A percentile compares a stretch with the other conserved stretches of the same genome.
Evolutionary conservation across 129 eudicot genomes (phyloP).

Genomic region (Heracleum sosnowskyi): DNA sequence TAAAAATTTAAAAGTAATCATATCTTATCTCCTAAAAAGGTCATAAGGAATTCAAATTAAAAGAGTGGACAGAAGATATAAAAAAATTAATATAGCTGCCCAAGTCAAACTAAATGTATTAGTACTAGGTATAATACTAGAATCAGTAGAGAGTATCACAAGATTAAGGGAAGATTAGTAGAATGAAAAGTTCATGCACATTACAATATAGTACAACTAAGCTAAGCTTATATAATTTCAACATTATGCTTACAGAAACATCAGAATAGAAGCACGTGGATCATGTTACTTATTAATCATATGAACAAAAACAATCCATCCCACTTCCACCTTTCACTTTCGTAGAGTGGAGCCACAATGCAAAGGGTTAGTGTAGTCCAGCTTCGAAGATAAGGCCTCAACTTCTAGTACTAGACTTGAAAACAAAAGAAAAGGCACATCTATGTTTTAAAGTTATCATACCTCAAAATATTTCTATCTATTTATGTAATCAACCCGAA

Average conservation of each 20-base stretch:
- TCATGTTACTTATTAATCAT: conserved; percentile 3
- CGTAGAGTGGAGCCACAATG: conserved; percentile 6
- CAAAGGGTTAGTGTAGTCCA: conserved; percentile 11
- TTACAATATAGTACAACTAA: neutral
- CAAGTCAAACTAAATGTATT: neutral
- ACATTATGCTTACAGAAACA: neutral
- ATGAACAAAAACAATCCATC: neutral
- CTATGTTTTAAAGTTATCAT: neutral
- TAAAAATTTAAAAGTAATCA: neutral
- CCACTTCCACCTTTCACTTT: conserved; percentile 13
- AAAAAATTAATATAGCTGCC: neutral
- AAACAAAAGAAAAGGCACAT: neutral
- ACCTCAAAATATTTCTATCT: neutral
- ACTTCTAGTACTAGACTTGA: neutral
- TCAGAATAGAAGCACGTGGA: conserved; percentile 10
- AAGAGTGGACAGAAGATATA: neutral
- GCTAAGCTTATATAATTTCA: neutral
- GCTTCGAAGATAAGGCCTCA: conserved; percentile 12
- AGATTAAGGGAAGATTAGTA: conserved; percentile 3
- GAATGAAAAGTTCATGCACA: neutral
- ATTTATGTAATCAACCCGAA: neutral
- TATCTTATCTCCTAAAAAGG: neutral
- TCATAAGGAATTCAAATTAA: neutral
- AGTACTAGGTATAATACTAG: neutral
- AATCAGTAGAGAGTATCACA: conserved; percentile 3